Evolutionary conservation across 23 red algal species (phyloP).

Genomic region (Gracilaria gracilis): DNA sequence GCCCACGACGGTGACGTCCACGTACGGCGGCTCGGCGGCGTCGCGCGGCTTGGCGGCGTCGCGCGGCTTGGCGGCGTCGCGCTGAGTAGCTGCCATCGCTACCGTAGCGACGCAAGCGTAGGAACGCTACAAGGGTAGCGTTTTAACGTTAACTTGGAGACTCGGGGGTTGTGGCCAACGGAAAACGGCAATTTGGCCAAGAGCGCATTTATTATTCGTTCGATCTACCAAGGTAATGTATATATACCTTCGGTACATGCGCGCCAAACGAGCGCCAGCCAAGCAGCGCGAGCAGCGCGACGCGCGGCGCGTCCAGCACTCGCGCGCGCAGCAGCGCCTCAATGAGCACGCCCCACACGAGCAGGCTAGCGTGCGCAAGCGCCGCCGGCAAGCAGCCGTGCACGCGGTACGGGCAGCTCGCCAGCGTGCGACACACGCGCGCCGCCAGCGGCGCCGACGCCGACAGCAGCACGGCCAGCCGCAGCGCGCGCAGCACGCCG

Average conservation of each 20-base stretch:
- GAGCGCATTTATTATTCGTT: too few species aligned
- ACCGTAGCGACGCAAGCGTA: not conserved
- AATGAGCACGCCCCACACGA: slow-evolving; percentile 51
- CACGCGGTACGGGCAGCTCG: not conserved
- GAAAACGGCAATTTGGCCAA: too few species aligned
- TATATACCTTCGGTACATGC: too few species aligned
- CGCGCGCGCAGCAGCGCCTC: not conserved
- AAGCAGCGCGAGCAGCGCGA: not conserved
- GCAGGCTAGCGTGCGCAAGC: slow-evolving; percentile 26
- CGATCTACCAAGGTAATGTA: too few species aligned
- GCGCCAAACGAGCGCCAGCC: not conserved
- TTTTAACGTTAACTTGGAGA: too few species aligned
- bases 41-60: not conserved
- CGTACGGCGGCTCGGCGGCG: not conserved
- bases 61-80: not conserved
- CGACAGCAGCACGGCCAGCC: not conserved
- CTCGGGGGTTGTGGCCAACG: too few species aligned
- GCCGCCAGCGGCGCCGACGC: not conserved
- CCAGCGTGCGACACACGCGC: not conserved
- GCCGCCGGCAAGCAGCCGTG: not conserved
- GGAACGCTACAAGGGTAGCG: not conserved
- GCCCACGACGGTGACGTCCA: slow-evolving; percentile 59
- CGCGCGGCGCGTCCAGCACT: not conserved
- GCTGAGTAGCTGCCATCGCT: not conserved
- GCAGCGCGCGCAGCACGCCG: not conserved